Percentiles rank a stretch among this genome's conserved stretches.
These are phyloP conservation scores for Mallotus repandus DNA, from an alignment of 441 rosid species.

Conservation along the genomic window DNA sequence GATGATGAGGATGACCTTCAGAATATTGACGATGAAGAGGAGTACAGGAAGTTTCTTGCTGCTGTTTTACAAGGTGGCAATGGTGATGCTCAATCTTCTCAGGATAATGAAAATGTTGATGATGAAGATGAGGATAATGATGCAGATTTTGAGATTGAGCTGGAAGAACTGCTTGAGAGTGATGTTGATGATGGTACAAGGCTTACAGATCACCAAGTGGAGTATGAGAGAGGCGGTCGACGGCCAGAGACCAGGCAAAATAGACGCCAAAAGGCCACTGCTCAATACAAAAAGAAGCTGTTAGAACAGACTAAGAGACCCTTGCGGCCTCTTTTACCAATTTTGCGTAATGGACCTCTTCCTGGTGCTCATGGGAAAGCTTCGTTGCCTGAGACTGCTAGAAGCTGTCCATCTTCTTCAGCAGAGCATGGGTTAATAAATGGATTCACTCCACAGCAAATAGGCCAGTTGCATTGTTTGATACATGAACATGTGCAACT, in stretches of 20 bases:
- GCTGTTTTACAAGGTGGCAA: slow-evolving; percentile 74
- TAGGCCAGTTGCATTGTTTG: slow-evolving; percentile 79
- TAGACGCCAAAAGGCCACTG: slow-evolving; percentile 55
- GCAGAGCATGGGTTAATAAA: slow-evolving; percentile 36
- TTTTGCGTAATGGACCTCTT: slow-evolving; percentile 45
- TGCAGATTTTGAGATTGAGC: slow-evolving; percentile 95
- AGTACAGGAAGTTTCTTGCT: slow-evolving; percentile 87
- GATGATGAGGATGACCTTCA: slow-evolving; percentile 91
- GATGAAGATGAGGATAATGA: slow-evolving; percentile 90
- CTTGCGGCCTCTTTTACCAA: slow-evolving; percentile 75
- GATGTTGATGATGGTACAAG: slow-evolving; percentile 62
- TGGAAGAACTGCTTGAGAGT: slow-evolving; percentile 93
- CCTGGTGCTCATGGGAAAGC: slow-evolving; percentile 31
- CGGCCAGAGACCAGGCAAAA: slow-evolving; percentile 91
- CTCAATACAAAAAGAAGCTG: slow-evolving; percentile 46
- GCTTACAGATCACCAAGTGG: slow-evolving; percentile 36
- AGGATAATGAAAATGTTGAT: slow-evolving; percentile 41
- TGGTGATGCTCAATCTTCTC: slow-evolving; percentile 42
- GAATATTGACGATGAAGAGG: slow-evolving; percentile 86
- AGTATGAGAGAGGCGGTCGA: slow-evolving; percentile 37
- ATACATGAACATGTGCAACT: slow-evolving; percentile 90
- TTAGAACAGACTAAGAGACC: slow-evolving; percentile 68
- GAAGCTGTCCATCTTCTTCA: slow-evolving; percentile 28
- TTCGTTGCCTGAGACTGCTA: slow-evolving; percentile 37
- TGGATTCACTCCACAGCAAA: slow-evolving; percentile 70